These are phyloP conservation scores for Epichloe bromicola DNA, from an alignment of 2,329 filamentous ascomycete genomes.

Conservation along the genomic window DNA sequence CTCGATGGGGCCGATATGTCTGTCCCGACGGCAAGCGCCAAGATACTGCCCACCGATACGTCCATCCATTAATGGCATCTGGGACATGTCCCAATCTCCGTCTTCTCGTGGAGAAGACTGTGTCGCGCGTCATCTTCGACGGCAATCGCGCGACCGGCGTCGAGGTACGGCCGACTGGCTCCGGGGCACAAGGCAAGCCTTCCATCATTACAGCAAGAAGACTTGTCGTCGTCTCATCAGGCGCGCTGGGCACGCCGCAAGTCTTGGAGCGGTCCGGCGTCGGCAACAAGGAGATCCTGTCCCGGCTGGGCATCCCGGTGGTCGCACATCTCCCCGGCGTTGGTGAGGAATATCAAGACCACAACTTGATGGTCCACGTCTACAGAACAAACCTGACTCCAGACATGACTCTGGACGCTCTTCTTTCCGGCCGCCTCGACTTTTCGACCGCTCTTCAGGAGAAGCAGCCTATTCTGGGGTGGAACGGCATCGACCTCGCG, in stretches of 20 bases:
- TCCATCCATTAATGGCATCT: conserved; percentile 18
- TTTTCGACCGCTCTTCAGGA: conserved; percentile 27
- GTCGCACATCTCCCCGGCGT: conserved; percentile 37
- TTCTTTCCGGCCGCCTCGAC: conserved; percentile 30
- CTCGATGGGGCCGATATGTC: conserved; percentile 28
- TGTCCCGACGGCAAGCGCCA: conserved; percentile 37
- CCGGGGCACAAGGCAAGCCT: conserved; percentile 4
- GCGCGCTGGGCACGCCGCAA: conserved; percentile 37
- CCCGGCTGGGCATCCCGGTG: conserved; percentile 31
- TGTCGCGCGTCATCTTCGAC: conserved; percentile 39
- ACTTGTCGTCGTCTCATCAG: conserved; percentile 24
- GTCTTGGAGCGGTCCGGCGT: conserved; percentile 52
- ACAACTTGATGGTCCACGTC: conserved; percentile 38
- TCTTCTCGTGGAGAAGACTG: conserved; percentile 42
- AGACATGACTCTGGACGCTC: conserved; percentile 30
- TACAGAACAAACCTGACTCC: conserved; percentile 26
- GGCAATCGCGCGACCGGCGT: conserved; percentile 43
- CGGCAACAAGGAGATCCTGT: conserved; percentile 36
- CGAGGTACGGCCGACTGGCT: conserved; percentile 34
- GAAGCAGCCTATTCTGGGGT: conserved; percentile 39
- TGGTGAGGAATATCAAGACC: conserved; percentile 41
- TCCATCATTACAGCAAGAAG: conserved; percentile 15
- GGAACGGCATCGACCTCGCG: conserved; percentile 43
- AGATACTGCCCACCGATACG: conserved; percentile 41
- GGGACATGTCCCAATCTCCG: conserved; percentile 42